phyloP scores from a whole-genome alignment of 2,329 filamentous ascomycete species.

The Fusarium algeriense region DNA sequence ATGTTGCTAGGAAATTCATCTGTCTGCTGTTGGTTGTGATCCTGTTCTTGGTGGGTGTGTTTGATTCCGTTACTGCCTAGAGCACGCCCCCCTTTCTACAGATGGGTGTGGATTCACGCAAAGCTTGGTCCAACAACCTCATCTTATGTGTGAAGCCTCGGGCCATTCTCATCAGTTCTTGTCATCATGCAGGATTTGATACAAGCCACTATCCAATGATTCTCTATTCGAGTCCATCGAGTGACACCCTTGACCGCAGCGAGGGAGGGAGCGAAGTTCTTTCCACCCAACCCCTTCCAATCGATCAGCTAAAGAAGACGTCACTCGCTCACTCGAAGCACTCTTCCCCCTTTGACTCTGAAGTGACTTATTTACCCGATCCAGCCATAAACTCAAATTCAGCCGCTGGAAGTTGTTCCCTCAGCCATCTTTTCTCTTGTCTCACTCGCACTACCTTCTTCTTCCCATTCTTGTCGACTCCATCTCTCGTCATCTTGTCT shows the following conservation, averaged over 20 bases:
- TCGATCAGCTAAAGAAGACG: neutral
- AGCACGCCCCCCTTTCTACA: constrained; percentile 21
- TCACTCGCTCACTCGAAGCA: neutral
- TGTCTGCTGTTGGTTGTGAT: constrained; percentile 3
- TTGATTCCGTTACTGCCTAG: constrained; percentile 3
- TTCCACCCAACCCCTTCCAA: neutral
- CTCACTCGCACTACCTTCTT: neutral
- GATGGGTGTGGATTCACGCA: neutral
- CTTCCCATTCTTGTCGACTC: neutral
- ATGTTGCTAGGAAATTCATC: neutral
- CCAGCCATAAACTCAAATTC: neutral
- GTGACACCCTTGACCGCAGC: neutral
- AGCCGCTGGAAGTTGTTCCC: neutral
- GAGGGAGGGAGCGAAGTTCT: neutral
- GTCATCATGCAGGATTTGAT: neutral
- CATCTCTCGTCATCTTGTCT: neutral
- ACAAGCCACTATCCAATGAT: neutral
- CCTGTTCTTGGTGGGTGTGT: neutral
- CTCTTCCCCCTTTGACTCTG: neutral
- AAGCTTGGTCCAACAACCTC: constrained; percentile 1
- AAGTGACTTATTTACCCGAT: neutral
- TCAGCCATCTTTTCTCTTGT: constrained; percentile 10
- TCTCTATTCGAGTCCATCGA: neutral
- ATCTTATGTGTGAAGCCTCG: neutral
- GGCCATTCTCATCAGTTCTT: neutral